Percentiles rank a stretch among this genome's conserved stretches.
Evolutionary conservation across 169 alveolate species (phyloP).

Genomic region (Fabrea salina): DNA sequence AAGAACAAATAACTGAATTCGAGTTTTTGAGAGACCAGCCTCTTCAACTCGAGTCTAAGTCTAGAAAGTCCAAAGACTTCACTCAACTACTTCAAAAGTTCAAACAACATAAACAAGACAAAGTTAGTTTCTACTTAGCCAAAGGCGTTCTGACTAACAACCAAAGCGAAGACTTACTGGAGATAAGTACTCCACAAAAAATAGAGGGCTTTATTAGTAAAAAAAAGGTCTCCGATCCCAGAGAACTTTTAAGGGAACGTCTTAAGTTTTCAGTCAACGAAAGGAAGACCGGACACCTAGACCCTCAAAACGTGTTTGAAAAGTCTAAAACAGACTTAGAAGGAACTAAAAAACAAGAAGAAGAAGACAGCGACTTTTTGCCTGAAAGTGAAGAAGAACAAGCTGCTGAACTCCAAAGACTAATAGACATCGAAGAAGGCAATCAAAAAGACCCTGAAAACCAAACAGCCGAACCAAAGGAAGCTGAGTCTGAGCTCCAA

Average conservation of each 20-base stretch:
- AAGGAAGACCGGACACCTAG: background rate
- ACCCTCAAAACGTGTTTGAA: background rate
- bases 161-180: background rate
- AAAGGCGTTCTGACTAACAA: background rate
- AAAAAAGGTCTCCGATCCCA: background rate
- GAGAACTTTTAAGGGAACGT: slow-evolving; percentile 12
- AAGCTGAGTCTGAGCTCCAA: background rate
- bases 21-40: slow-evolving; percentile 22
- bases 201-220: slow-evolving; percentile 7
- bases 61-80: background rate
- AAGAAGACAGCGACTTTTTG: background rate
- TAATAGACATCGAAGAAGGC: slow-evolving; percentile 19
- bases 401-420: slow-evolving; percentile 10
- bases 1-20: background rate
- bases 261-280: background rate
- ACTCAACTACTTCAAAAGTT: background rate
- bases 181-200: background rate
- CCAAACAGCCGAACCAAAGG: background rate
- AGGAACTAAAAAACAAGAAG: background rate
- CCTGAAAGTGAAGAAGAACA: background rate
- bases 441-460: background rate
- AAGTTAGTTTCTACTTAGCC: background rate
- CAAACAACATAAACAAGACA: background rate
- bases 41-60: background rate
- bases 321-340: background rate